phyloP scores from a whole-genome alignment of 306 rosid species.

The Trifolium dubium region DNA sequence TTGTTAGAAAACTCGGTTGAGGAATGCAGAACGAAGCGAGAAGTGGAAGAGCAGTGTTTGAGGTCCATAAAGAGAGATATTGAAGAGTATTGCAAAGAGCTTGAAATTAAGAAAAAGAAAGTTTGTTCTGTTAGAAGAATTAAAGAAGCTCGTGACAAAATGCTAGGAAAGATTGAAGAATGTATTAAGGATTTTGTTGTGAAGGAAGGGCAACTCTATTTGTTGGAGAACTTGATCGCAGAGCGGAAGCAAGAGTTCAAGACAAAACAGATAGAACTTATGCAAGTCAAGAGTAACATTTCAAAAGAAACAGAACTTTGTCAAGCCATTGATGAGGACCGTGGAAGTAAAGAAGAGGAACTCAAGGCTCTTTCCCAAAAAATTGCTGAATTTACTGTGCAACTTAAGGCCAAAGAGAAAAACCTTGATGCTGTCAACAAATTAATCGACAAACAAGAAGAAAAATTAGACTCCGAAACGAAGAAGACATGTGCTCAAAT shows the following conservation, averaged over 20 bases:
- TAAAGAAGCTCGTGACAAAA: background rate
- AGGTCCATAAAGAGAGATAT: slow-evolving; percentile 37
- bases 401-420: slow-evolving; percentile 39
- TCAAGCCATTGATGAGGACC: too few species aligned
- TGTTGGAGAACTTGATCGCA: slow-evolving; percentile 2
- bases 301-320: too few species aligned
- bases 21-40: slow-evolving; percentile 15
- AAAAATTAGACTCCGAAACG: slow-evolving; percentile 37
- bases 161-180: slow-evolving; percentile 30
- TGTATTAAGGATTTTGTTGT: slow-evolving; percentile 11
- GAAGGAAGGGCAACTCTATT: slow-evolving; percentile 16
- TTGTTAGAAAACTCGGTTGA: slow-evolving; percentile 19
- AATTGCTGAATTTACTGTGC: slow-evolving; percentile 17
- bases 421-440: slow-evolving; percentile 32
- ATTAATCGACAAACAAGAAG: background rate
- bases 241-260: slow-evolving; percentile 6
- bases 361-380: slow-evolving; percentile 25
- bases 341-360: slow-evolving; percentile 15
- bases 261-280: background rate
- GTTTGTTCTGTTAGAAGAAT: slow-evolving; percentile 18
- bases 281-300: background rate
- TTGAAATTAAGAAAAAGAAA: slow-evolving; percentile 45
- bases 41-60: slow-evolving; percentile 33
- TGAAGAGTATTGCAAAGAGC: slow-evolving; percentile 44
- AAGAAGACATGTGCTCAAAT: background rate